Base-by-base conservation (phyloP, 306 rosid species). In the Phaseolus lunatus region DNA sequence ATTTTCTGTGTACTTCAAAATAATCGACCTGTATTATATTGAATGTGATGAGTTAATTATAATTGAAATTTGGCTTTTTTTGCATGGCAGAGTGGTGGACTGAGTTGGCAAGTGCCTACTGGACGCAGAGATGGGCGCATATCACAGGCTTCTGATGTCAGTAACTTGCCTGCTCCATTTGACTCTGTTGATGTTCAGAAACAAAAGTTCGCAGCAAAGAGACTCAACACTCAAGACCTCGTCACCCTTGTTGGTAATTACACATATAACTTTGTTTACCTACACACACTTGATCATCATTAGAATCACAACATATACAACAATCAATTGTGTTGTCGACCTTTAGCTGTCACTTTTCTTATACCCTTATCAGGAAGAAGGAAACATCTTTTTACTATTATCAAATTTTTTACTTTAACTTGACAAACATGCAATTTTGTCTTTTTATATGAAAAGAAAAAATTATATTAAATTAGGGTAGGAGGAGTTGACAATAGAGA, bases 111-210 rank as follows among this genome's bases (percentile, higher is more conserved):
- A 59, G 96, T 90, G 16, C 89, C 92, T 0, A 88, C 91, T 0
- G 92, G 95, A 29, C 82, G 91, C 9, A 85, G 80, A 78, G 91
- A 86, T 73, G 92, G 96, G 0, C 73, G 72, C 0, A 84, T 90
- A 19, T 90, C 96, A 24, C 64, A 35, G 9, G 92, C 92, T 6
- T 74, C 89, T 0, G 92, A 90, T 9, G 82, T 19, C 0, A 6
- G 10, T 6, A 74, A 76, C 18, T 75, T 90, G 58, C 94, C 90
- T 10, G 63, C 57, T 2, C 67, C 79, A 15, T 4, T 2, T 5
- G 92, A 88, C 19, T 78, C 89, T 9, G 81, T 83, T 37, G 88
- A 77, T 41, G 2, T 26, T 0, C 95, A 86, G 15, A 88, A 83
- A 44, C 79, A 73, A 0, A 80, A 76, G 39, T 88, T 90, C 52